Percentiles rank a stretch among this genome's conserved stretches.
Conservation (phyloP, 352 stramenopile genomes). For the Peronospora farinosa region DNA sequence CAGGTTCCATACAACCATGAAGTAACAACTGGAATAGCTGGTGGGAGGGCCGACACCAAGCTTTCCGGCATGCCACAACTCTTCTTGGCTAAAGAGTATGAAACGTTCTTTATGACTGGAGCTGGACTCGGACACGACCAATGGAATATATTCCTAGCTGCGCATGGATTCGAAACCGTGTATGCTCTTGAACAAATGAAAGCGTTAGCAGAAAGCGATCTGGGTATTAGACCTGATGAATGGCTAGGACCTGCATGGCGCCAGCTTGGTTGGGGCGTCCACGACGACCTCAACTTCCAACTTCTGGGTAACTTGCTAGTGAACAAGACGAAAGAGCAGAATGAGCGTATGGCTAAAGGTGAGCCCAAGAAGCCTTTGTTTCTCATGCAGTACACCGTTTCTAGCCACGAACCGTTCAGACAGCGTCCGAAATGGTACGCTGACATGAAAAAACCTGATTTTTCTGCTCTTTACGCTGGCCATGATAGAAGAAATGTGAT, state of each 20-base stretch:
- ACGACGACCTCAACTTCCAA: conserved; percentile 40
- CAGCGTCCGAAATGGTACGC: conserved; percentile 31
- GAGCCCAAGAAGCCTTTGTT: conserved; percentile 35
- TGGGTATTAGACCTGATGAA: conserved; percentile 23
- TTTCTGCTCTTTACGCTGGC: conserved; percentile 21
- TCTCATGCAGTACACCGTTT: conserved; percentile 47
- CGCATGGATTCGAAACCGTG: conserved; percentile 39
- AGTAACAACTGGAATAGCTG: conserved; percentile 20
- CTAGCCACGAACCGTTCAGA: conserved; percentile 35
- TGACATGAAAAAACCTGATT: conserved; percentile 25
- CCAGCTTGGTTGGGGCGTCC: conserved; percentile 29
- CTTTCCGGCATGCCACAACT: conserved; percentile 38
- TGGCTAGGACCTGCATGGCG: conserved; percentile 14
- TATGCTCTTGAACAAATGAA: conserved; percentile 22
- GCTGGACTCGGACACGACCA: conserved; percentile 29
- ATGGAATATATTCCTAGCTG: conserved; percentile 34
- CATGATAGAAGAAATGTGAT: background rate
- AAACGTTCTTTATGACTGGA: conserved; percentile 35
- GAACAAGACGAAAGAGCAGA: conserved; percentile 29
- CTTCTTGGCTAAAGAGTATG: conserved; percentile 38
- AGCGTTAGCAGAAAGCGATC: conserved; percentile 17
- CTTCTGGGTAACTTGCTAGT: conserved; percentile 36
- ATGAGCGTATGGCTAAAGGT: conserved; percentile 8
- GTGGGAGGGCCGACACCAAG: conserved; percentile 14
- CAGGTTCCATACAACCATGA: conserved; percentile 38